Evolutionary conservation across 1,284 basidiomycete species (phyloP).

Genomic region (Phlebopus sp.): DNA sequence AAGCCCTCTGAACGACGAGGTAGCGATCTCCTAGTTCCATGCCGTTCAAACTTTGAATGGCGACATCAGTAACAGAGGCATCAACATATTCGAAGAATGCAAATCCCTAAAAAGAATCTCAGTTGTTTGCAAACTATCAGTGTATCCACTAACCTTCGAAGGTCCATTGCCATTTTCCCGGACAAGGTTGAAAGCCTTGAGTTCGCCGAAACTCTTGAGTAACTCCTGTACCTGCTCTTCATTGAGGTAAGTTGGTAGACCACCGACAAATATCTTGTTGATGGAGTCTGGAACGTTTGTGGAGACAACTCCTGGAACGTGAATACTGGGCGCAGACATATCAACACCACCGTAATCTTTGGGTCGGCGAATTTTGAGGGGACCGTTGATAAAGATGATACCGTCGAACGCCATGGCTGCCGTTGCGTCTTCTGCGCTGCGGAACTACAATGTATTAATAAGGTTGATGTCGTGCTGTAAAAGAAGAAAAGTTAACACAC

Average conservation of each 20-base stretch:
- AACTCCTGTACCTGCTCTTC: conserved; percentile 98
- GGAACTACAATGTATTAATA: conserved; percentile 63
- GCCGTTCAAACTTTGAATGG: conserved; percentile 93
- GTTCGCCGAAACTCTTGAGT: conserved; percentile 94
- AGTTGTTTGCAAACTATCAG: conserved; percentile 7
- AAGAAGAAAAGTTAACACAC: conserved; percentile 45
- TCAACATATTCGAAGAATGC: conserved; percentile 99
- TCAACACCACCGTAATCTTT: conserved; percentile 90
- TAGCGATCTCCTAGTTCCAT: conserved; percentile 98
- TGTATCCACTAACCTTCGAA: conserved; percentile 67
- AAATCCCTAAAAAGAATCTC: conserved; percentile 68
- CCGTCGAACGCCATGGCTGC: conserved; percentile 97
- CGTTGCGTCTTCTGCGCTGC: conserved; percentile 93
- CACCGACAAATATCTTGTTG: conserved; percentile 98
- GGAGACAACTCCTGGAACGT: conserved; percentile 93
- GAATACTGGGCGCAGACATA: conserved; percentile 59
- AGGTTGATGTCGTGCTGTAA: conserved; percentile 2
- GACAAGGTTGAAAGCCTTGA: conserved; percentile 97
- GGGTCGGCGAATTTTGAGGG: conserved; percentile 93
- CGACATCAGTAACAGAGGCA: conserved; percentile 85
- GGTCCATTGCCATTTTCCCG: conserved; percentile 86
- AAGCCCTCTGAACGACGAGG: conserved; percentile 94
- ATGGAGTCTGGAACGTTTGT: conserved; percentile 95
- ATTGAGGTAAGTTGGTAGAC: conserved; percentile 90
- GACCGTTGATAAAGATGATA: conserved; percentile 88